Evolutionary conservation across 2,329 filamentous ascomycete genomes (phyloP), one percentile per base, ranked within the genome.

Genomic region (Myriosclerotinia curreyana): DNA sequence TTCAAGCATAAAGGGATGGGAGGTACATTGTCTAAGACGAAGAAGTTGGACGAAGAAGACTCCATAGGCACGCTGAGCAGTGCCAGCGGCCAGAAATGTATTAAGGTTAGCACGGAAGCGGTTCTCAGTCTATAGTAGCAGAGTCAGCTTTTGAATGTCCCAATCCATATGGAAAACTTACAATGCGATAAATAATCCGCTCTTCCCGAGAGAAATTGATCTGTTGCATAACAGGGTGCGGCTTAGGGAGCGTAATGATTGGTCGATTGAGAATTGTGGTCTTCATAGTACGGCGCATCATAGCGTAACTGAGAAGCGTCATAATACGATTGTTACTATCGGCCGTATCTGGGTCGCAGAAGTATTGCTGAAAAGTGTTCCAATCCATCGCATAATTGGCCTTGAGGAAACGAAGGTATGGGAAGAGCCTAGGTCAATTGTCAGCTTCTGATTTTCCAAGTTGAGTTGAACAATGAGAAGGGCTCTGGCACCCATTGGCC

Each of bases 241-340:
- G 79, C 17, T 74, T 72, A 0, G 84, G 85, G 0, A 87, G 75
- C 11, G 79, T 80, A 20, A 87, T 71, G 1, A 88, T 80, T 0
- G 82, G 81, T 0, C 78, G 74, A 1, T 79, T 77, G 66, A 87
- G 82, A 20, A 87, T 75, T 0, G 73, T 78, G 62, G 84, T 82
- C 1, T 74, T 73, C 71, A 86, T 83, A 0, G 83, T 86, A 7
- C 83, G 77, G 6, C 84, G 77, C 68, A 83, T 77, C 79, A 86
- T 83, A 61, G 83, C 79, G 46, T 69, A 71, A 25, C 61, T 66
- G 7, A 74, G 66, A 3, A 74, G 51, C 5, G 69, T 68, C 2
- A 52, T 15, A 42, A 74, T 69, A 14, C 73, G 68, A n/a, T 40
- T 62, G 14, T 67, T 65, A 48, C 66, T 68, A 8, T 69, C 68